A percentile compares a stretch with the other conserved stretches of the same genome.
Evolutionary conservation across 345 rosid species (phyloP).

Genomic region (thale cress (Arabidopsis thaliana)): DNA sequence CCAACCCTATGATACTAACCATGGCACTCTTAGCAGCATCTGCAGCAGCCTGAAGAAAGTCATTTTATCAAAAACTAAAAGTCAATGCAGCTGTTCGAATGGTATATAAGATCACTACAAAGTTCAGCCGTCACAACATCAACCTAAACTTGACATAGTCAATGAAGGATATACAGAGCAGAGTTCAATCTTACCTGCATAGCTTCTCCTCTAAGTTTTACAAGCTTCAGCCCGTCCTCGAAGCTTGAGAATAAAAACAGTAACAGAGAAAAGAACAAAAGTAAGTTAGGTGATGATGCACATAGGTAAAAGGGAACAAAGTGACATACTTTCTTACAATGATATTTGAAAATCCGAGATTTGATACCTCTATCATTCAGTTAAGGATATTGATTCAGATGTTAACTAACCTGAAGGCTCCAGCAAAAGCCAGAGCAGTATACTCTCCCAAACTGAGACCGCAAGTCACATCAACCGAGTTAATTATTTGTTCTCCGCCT

Average conservation of each 20-base stretch:
- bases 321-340: not conserved
- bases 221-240: slow-evolving; percentile 95
- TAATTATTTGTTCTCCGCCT: slow-evolving; percentile 85
- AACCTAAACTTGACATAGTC: slow-evolving; percentile 8
- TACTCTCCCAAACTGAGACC: slow-evolving; percentile 99
- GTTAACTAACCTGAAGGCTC: slow-evolving; percentile 77
- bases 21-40: slow-evolving; percentile 96
- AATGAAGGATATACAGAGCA: not conserved
- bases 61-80: slow-evolving; percentile 5
- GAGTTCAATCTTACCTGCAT: slow-evolving; percentile 70
- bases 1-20: slow-evolving; percentile 95
- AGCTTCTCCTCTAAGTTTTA: slow-evolving; percentile 96
- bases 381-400: not conserved
- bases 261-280: slow-evolving; percentile 34
- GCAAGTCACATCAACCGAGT: slow-evolving; percentile 91
- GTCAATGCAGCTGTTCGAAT: slow-evolving; percentile 22
- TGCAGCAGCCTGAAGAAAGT: slow-evolving; percentile 76
- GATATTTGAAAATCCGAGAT: not conserved
- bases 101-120: not conserved
- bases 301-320: not conserved
- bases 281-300: not conserved
- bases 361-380: not conserved
- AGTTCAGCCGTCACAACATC: not conserved
- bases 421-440: slow-evolving; percentile 95
- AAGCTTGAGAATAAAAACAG: slow-evolving; percentile 58